Evolutionary conservation across 208 protist genomes (phyloP).

Genomic region (Naegleria lovaniensis): DNA sequence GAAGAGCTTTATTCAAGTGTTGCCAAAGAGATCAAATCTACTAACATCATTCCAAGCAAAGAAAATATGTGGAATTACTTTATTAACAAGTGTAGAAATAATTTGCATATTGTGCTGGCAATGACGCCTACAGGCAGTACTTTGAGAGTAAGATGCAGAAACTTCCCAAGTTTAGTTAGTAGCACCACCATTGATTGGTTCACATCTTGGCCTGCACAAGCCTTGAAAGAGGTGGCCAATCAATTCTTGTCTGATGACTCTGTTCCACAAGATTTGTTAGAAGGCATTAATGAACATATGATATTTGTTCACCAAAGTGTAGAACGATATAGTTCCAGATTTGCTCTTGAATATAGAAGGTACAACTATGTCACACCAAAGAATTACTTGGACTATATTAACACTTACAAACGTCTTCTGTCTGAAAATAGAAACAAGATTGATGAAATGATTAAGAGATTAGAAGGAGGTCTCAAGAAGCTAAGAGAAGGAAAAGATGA

Average conservation of each 20-base stretch:
- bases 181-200: constrained; percentile 99
- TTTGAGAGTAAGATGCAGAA: constrained; percentile 88
- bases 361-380: constrained; percentile 97
- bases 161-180: constrained; percentile 96
- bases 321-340: constrained; percentile 72
- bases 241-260: constrained; percentile 63
- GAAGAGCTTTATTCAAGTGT: constrained; percentile 83
- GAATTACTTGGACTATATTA: constrained; percentile 96
- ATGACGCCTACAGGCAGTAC: constrained; percentile 94
- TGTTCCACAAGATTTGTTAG: constrained; percentile 71
- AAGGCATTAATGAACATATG: constrained; percentile 84
- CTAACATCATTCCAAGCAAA: constrained; percentile 75
- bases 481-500: constrained; percentile 87
- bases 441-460: constrained; percentile 82
- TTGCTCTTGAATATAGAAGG: constrained; percentile 80
- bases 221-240: constrained; percentile 83
- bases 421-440: constrained; percentile 81
- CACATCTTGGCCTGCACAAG: constrained; percentile 92
- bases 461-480: constrained; percentile 91
- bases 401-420: constrained; percentile 87
- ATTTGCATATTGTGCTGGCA: constrained; percentile 95
- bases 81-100: constrained; percentile 92
- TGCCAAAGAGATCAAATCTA: constrained; percentile 69
- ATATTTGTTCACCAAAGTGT: constrained; percentile 86
- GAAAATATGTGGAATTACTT: constrained; percentile 95